These are phyloP conservation scores for Boeremia exigua DNA, from an alignment of 2,329 filamentous ascomycete species.

Conservation along the genomic window DNA sequence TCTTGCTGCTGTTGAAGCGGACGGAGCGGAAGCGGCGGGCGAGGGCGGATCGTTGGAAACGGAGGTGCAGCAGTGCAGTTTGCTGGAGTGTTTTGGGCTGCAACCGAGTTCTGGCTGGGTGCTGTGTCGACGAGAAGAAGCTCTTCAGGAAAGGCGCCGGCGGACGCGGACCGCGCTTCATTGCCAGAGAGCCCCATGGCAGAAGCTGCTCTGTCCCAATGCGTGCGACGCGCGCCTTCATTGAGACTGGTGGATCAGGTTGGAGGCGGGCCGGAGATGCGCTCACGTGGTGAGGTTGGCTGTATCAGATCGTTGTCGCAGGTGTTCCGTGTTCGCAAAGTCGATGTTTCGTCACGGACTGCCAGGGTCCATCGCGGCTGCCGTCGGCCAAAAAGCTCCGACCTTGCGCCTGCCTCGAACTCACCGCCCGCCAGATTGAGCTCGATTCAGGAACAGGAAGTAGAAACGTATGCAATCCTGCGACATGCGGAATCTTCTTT, in stretches of 20 bases:
- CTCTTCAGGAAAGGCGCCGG: conserved; percentile 24
- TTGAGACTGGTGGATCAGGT: conserved; percentile 14
- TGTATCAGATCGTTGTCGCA: conserved; percentile 11
- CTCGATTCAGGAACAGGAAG: conserved; percentile 2
- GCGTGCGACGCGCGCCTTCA: conserved; percentile 36
- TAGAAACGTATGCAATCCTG: neutral
- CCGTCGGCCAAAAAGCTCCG: conserved; percentile 15
- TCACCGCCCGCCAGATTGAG: conserved; percentile 6
- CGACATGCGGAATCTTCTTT: neutral
- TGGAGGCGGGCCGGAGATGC: neutral
- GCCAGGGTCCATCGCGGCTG: conserved; percentile 13
- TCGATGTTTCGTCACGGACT: conserved; percentile 13
- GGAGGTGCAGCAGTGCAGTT: conserved; percentile 22
- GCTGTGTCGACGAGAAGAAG: conserved; percentile 37
- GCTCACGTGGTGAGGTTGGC: conserved; percentile 2
- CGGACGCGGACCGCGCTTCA: conserved; percentile 12
- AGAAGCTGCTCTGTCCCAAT: conserved; percentile 34
- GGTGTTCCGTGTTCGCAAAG: neutral
- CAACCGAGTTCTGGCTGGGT: conserved; percentile 12
- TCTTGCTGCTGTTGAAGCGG: conserved; percentile 47
- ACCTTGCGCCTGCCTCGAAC: conserved; percentile 1
- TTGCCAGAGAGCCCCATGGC: conserved; percentile 16
- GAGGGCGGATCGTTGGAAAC: conserved; percentile 28
- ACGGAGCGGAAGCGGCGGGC: conserved; percentile 39
- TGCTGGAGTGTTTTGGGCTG: conserved; percentile 19